Evolutionary conservation across 495 filamentous ascomycete genomes (phyloP), one percentile per base, ranked within the genome.

Genomic region (Aspergillus funiculosus): DNA sequence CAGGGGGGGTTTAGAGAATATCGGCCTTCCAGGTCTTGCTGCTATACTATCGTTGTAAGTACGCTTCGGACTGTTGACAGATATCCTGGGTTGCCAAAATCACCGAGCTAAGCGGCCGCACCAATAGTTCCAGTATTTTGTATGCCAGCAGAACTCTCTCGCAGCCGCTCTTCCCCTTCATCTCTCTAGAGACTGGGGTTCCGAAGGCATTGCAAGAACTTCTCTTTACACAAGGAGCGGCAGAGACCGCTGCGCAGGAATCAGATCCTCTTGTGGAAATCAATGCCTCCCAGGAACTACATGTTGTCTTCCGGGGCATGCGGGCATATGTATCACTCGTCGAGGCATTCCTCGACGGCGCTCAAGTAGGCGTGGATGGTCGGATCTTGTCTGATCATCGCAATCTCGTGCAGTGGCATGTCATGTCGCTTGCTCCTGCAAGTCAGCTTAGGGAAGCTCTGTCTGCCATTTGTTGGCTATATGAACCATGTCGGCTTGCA

Each of bases 381-480:
- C 10, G 3, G 24, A 14, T n/a, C 1, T 3, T 40, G n/a, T 40
- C 11, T 13, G 38, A 40, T 13, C n/a, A 26, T 7, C 38, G 38
- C 2, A 40, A 40, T 15, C 11, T 40, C 9, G 9, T 40, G 4
- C 38, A 40, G 24, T 40, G 38, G 38, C 21, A 40, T 9, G 15
- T 40, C 15, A 40, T 40, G 38, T 40, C 38, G 5, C 38, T 40
- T 5, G 21, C n/a, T n/a, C 38, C 38, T 5, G 22, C n/a, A 7
- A 13, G 3, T 18, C 10, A 40, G 21, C 2, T 40, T 6, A 13
- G 24, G 5, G 4, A 10, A 7, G n/a, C 6, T 7, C 14, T 15
- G 2, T 11, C 3, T 13, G 10, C 14, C 5, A 6, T 27, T 6
- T 27, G n/a, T 11, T 14, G 2, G 1, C 26, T 40, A 1, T 40